A percentile compares a stretch with the other conserved stretches of the same genome.
Conservation (phyloP, 768 basidiomycete genomes). For the Rhodotorula diobovata region DNA sequence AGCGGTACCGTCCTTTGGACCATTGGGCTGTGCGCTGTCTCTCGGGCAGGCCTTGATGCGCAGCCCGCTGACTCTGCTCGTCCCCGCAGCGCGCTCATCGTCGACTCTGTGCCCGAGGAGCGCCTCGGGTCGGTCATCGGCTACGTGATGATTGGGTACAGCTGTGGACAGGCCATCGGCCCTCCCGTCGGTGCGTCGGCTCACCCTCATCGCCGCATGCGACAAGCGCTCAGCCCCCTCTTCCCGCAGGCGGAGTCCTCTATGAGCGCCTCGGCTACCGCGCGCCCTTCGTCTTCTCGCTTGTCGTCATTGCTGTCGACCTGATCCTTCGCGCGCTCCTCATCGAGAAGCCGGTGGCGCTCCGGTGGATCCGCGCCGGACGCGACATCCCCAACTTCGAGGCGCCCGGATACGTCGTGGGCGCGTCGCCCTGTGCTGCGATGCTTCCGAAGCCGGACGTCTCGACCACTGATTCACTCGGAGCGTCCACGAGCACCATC, state of each 20-base stretch:
- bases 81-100: constrained; percentile 7
- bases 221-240: background rate
- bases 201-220: background rate
- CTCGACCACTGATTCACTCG: too few species aligned
- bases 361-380: constrained; percentile 15
- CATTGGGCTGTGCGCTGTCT: constrained; percentile 17
- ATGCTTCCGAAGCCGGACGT: too few species aligned
- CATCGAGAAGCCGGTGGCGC: constrained; percentile 35
- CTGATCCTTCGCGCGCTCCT: constrained; percentile 33
- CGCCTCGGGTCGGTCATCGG: constrained; percentile 33
- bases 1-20: background rate
- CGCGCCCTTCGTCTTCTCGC: constrained; percentile 34
- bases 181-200: constrained; percentile 13
- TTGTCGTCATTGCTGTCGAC: constrained; percentile 33
- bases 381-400: constrained; percentile 22
- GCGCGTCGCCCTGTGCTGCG: too few species aligned
- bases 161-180: constrained; percentile 12
- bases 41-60: background rate
- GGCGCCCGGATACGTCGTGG: constrained; percentile 20
- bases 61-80: too few species aligned
- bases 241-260: constrained; percentile 9
- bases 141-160: constrained; percentile 30
- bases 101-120: constrained; percentile 31
- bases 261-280: constrained; percentile 34
- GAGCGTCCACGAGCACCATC: background rate